Evolutionary conservation across 2,329 filamentous ascomycete species (phyloP).

Genomic region (Chaetomiaceae sp.): DNA sequence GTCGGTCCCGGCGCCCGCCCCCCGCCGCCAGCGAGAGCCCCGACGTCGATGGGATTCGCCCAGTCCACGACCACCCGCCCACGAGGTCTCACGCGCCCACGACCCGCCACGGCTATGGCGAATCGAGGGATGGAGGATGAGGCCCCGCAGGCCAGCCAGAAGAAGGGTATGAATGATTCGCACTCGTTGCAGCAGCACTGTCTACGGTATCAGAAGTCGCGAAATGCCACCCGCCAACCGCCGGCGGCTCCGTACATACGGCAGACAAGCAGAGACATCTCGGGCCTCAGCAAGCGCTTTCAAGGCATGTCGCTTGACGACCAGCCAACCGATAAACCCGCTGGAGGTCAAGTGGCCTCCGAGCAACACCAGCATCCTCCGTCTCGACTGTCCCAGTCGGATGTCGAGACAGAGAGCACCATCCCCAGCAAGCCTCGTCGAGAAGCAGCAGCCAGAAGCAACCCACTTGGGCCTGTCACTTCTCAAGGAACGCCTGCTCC

Average conservation of each 20-base stretch:
- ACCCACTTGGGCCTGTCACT: slow-evolving; percentile 9
- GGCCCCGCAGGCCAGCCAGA: slow-evolving; percentile 25
- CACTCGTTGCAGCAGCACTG: slow-evolving; percentile 16
- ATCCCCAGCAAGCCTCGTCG: slow-evolving; percentile 29
- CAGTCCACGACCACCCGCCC: slow-evolving; percentile 46
- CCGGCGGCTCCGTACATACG: slow-evolving; percentile 20
- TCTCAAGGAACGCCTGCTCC: slow-evolving; percentile 20
- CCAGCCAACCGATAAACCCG: slow-evolving; percentile 16
- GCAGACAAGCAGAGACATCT: slow-evolving; percentile 41
- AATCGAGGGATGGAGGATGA: slow-evolving; percentile 32
- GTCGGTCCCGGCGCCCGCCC: slow-evolving; percentile 51
- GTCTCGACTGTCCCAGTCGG: slow-evolving; percentile 21
- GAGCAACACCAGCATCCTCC: slow-evolving; percentile 27
- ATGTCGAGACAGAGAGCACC: slow-evolving; percentile 27
- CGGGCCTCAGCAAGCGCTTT: slow-evolving; percentile 33
- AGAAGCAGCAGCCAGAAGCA: slow-evolving; percentile 21
- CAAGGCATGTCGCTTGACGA: slow-evolving; percentile 39
- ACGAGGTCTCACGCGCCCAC: slow-evolving; percentile 37
- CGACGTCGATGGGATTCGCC: slow-evolving; percentile 46
- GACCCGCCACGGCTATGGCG: slow-evolving; percentile 38
- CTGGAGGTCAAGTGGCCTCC: slow-evolving; percentile 47
- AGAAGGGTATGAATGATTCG: slow-evolving; percentile 39
- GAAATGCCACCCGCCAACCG: slow-evolving; percentile 26
- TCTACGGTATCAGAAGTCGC: slow-evolving; percentile 13
- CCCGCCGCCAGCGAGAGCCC: slow-evolving; percentile 42